A percentile compares a stretch with the other conserved stretches of the same genome.
Conservation (phyloP, 306 rosid genomes). For the Castanea mollissima region DNA sequence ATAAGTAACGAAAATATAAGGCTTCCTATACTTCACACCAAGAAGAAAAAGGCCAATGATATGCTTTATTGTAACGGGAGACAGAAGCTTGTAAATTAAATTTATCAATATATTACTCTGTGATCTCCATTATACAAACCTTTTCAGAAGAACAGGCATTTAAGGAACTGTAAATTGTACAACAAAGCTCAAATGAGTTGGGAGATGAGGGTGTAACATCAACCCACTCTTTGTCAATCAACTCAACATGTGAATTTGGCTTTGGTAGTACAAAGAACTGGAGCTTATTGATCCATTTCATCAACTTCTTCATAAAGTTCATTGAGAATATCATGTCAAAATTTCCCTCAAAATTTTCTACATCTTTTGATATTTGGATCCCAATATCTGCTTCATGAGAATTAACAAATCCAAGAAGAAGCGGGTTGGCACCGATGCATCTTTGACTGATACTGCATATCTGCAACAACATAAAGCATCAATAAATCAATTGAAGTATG, state of each 20-base stretch:
- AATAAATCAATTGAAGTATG: slow-evolving; percentile 17
- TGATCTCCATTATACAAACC: slow-evolving; percentile 60
- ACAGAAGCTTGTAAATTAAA: neutral
- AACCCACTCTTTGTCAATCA: slow-evolving; percentile 77
- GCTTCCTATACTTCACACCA: neutral
- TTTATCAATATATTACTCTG: slow-evolving; percentile 25
- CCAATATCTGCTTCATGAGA: slow-evolving; percentile 57
- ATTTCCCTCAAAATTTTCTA: slow-evolving; percentile 38
- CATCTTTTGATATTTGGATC: slow-evolving; percentile 45
- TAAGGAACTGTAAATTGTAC: slow-evolving; percentile 63
- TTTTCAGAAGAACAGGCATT: slow-evolving; percentile 54
- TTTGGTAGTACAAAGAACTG: slow-evolving; percentile 54
- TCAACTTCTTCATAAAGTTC: slow-evolving; percentile 53
- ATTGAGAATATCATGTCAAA: slow-evolving; percentile 65
- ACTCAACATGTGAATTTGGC: slow-evolving; percentile 57
- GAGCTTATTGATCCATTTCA: slow-evolving; percentile 50
- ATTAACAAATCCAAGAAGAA: slow-evolving; percentile 59
- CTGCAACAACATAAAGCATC: slow-evolving; percentile 42
- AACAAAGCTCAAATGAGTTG: slow-evolving; percentile 66
- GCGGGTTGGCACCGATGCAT: slow-evolving; percentile 43
- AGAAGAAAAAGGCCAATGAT: neutral
- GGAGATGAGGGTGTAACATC: slow-evolving; percentile 57
- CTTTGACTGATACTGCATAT: slow-evolving; percentile 54
- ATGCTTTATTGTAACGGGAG: neutral
- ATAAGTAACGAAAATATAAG: too few relatives aligned